Percentiles rank a stretch among this genome's conserved stretches.
phyloP scores from a whole-genome alignment of 2,329 filamentous ascomycete species.

The Ampelomyces quisqualis region DNA sequence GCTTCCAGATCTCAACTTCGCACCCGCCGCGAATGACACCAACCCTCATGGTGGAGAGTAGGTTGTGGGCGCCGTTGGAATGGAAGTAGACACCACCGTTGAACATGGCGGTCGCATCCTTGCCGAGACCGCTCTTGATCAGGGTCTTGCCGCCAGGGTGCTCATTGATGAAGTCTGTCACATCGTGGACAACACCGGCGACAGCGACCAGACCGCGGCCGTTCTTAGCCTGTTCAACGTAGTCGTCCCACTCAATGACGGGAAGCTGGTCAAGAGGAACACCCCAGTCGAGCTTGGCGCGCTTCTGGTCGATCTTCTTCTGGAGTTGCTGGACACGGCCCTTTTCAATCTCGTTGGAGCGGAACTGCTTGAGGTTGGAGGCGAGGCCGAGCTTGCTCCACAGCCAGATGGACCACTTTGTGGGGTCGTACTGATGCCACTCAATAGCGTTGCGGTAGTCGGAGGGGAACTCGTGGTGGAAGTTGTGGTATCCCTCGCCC shows the following conservation, averaged over 20 bases:
- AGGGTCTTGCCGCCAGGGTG: constrained; percentile 48
- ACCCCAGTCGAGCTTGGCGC: constrained; percentile 47
- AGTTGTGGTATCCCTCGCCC: constrained; percentile 50
- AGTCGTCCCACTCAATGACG: constrained; percentile 49
- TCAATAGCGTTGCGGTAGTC: constrained; percentile 49
- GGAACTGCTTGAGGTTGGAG: constrained; percentile 49
- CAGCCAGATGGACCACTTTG: constrained; percentile 49
- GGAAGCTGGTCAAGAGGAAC: constrained; percentile 47
- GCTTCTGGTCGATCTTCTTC: constrained; percentile 51
- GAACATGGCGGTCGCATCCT: constrained; percentile 49
- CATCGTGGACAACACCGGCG: constrained; percentile 47
- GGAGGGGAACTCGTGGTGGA: constrained; percentile 49
- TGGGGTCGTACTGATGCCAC: constrained; percentile 48
- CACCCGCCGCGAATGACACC: constrained; percentile 48
- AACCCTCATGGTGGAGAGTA: constrained; percentile 47
- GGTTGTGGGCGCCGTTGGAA: constrained; percentile 47
- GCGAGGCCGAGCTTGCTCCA: constrained; percentile 48
- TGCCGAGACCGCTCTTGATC: constrained; percentile 46
- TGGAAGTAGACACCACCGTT: constrained; percentile 49
- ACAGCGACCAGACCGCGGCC: constrained; percentile 46
- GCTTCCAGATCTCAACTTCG: constrained; percentile 50
- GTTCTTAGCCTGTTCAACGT: constrained; percentile 47
- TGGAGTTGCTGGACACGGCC: constrained; percentile 48
- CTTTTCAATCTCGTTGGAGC: constrained; percentile 49
- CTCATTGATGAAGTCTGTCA: constrained; percentile 47